Evolutionary conservation across 805 yeast genomes (phyloP).

Genomic region (Grigorovia transvaalensis): DNA sequence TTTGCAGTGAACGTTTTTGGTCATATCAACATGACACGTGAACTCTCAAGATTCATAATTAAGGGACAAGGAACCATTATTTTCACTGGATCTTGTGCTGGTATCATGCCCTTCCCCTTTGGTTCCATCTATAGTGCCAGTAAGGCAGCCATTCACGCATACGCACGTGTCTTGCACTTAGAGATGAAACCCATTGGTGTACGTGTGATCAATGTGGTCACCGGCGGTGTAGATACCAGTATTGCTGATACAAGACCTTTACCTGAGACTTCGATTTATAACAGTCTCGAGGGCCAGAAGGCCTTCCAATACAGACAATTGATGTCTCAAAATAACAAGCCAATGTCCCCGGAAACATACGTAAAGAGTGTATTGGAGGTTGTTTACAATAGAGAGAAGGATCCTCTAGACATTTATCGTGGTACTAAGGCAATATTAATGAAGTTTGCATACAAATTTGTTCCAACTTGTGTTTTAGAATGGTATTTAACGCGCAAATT

Average conservation of each 20-base stretch:
- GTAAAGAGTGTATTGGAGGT: constrained; percentile 48
- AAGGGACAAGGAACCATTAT: constrained; percentile 59
- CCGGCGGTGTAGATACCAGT: constrained; percentile 68
- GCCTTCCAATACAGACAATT: constrained; percentile 42
- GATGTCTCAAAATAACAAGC: constrained; percentile 50
- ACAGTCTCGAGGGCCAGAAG: constrained; percentile 39
- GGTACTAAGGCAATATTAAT: constrained; percentile 39
- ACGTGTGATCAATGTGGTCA: constrained; percentile 54
- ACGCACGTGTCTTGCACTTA: constrained; percentile 48
- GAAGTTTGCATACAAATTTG: constrained; percentile 27
- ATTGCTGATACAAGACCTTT: constrained; percentile 58
- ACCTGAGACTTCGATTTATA: constrained; percentile 45
- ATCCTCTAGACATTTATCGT: constrained; percentile 44
- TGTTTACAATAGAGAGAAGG: constrained; percentile 26
- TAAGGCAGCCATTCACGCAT: constrained; percentile 70
- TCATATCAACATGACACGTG: constrained; percentile 53
- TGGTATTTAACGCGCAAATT: constrained; percentile 32
- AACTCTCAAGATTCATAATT: constrained; percentile 44
- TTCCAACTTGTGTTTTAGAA: constrained; percentile 43
- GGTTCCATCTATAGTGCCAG: constrained; percentile 55
- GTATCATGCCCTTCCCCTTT: constrained; percentile 59
- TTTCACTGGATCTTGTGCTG: constrained; percentile 67
- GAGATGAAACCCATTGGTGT: constrained; percentile 69
- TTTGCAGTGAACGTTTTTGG: constrained; percentile 63
- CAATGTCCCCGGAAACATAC: constrained; percentile 49